Evolutionary conservation across 768 basidiomycete genomes (phyloP), one percentile per base, ranked within the genome.

Genomic region (Mycena albidolilacea): DNA sequence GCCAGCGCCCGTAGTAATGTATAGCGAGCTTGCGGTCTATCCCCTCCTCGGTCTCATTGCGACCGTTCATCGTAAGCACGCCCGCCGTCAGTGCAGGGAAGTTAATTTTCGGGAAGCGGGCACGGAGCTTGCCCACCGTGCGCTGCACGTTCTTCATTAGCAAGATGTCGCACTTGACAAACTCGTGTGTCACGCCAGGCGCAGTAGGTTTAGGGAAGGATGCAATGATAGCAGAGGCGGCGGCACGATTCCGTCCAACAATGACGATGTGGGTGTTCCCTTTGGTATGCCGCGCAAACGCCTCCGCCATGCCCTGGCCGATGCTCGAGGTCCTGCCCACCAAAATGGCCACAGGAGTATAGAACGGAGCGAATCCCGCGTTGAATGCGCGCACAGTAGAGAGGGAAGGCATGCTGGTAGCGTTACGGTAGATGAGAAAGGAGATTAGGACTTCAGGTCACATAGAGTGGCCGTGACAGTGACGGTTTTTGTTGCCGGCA

Each of bases 251-350:
- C 8, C 88, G 84, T 1, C 89, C 90, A 38, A 88, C 82, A 73
- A 91, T 81, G 75, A 90, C 78, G 77, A 91, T 88, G 73, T 87
- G 84, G 38, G 85, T 84, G 67, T 86, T 85, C 11, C 90, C 89
- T 30, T 87, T 83, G 0, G 87, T 85, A 75, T 86, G 79, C 14
- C 80, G 77, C 7, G 86, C 88, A 65, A 90, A 85, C 7, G 83
- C 80, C 61, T 84, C 79, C 0, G 86, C 87, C 75, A 86, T 85
- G 14, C 83, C 84, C 60, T 85, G 81, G 0, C 89, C 89, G 41
- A 88, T 87, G 7, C 87, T 89, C 6, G 85, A 79, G 8, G 87
- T 87, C 15, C 85, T 86, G 12, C 87, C 86, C 2, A 86, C 80
- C 54, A 87, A 85, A 19, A 88, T 78, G 5, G 82, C 84, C 4